A percentile compares a stretch with the other conserved stretches of the same genome.
phyloP scores from a whole-genome alignment of 176 grass and related monocot genomes.

The Canna indica region DNA sequence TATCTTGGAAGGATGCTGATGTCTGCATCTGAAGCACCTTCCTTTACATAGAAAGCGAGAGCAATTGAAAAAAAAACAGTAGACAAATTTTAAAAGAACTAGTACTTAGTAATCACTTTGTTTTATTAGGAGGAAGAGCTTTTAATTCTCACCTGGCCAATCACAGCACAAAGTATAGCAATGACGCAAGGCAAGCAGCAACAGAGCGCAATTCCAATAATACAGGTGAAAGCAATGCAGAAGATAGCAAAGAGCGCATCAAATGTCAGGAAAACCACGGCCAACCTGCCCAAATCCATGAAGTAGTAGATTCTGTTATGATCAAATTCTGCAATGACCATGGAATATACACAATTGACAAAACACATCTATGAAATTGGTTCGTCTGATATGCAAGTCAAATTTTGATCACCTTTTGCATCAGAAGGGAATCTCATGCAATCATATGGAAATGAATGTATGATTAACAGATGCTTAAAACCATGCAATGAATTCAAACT shows the following conservation, averaged over 20 bases:
- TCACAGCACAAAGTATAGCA: constrained; percentile 83
- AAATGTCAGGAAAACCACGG: constrained; percentile 68
- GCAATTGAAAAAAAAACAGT: constrained; percentile 6
- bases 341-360: no score
- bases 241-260: constrained; percentile 86
- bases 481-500: background rate
- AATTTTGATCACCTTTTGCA: background rate
- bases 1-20: constrained; percentile 80
- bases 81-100: background rate
- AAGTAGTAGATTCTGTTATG: constrained; percentile 1
- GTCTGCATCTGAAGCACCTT: constrained; percentile 90
- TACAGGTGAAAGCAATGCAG: constrained; percentile 66
- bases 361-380: background rate
- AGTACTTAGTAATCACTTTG: background rate
- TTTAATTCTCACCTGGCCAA: constrained; percentile 55
- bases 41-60: constrained; percentile 29
- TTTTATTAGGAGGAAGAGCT: background rate
- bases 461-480: background rate
- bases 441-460: constrained; percentile 3
- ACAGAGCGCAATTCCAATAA: constrained; percentile 91
- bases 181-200: constrained; percentile 96
- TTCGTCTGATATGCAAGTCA: background rate
- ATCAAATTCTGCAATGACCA: background rate
- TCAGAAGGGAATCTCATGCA: background rate
- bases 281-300: constrained; percentile 45